Percentiles rank a stretch among this genome's conserved stretches.
Evolutionary conservation across 768 basidiomycete species (phyloP).

Genomic region (Collybia nuda): DNA sequence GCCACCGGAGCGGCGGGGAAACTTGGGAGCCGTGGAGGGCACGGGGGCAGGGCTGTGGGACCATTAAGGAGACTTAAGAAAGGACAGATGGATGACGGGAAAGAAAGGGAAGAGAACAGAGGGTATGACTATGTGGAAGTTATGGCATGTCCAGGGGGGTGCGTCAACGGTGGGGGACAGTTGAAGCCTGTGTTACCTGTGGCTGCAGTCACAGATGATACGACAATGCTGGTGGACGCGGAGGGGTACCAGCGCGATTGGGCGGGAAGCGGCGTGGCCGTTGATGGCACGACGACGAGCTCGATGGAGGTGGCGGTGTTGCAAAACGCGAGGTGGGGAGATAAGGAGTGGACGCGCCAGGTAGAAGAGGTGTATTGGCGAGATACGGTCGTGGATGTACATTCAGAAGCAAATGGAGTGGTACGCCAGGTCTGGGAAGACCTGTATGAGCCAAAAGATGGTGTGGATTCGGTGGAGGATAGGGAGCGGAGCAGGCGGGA

Average conservation of each 20-base stretch:
- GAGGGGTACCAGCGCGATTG: slow-evolving; percentile 71
- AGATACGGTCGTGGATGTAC: slow-evolving; percentile 11
- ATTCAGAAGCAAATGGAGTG: slow-evolving; percentile 34
- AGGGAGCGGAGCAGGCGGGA: slow-evolving; percentile 43
- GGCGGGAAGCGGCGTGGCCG: slow-evolving; percentile 51
- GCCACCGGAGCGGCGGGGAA: slow-evolving; percentile 68
- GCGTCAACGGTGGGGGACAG: slow-evolving; percentile 97
- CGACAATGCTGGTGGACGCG: slow-evolving; percentile 36
- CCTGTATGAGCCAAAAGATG: slow-evolving; percentile 14
- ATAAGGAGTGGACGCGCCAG: slow-evolving; percentile 76
- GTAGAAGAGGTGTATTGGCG: slow-evolving; percentile 88
- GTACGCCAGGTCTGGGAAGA: slow-evolving; percentile 26
- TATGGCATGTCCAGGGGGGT: slow-evolving; percentile 98
- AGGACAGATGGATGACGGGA: slow-evolving; percentile 30
- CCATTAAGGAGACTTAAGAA: slow-evolving; percentile 24
- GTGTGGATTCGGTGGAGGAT: slow-evolving; percentile 4
- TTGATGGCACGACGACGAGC: slow-evolving; percentile 14
- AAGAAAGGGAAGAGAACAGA: slow-evolving; percentile 35
- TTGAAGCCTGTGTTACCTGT: slow-evolving; percentile 37
- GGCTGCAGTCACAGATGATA: background rate
- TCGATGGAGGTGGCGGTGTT: slow-evolving; percentile 12
- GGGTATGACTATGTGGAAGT: slow-evolving; percentile 93
- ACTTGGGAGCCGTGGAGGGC: slow-evolving; percentile 24
- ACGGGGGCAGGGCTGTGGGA: slow-evolving; percentile 6
- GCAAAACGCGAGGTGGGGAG: slow-evolving; percentile 72